Percentiles rank a stretch among this genome's conserved stretches.
These are phyloP conservation scores for Huntiella bhutanensis DNA, from an alignment of 2,329 filamentous ascomycete species.

Conservation along the genomic window DNA sequence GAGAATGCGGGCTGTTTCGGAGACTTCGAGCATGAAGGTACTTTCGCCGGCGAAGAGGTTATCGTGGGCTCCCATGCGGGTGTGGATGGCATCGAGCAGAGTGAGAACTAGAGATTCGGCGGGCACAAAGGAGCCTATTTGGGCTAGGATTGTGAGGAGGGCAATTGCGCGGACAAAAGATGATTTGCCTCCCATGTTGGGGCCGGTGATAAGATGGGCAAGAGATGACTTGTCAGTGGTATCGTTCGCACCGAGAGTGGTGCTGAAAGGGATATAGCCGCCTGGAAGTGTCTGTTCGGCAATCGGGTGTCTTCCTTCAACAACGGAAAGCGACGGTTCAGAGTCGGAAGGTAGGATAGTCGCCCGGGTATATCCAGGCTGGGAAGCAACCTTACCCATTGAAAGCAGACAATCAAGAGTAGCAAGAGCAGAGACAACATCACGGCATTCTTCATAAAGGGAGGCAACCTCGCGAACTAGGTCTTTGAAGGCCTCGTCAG, in stretches of 20 bases:
- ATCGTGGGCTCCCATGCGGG: conserved; percentile 88
- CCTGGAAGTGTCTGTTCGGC: conserved; percentile 77
- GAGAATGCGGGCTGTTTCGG: conserved; percentile 78
- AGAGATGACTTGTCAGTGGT: conserved; percentile 24
- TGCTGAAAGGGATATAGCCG: conserved; percentile 80
- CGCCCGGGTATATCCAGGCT: conserved; percentile 77
- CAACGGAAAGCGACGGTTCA: conserved; percentile 49
- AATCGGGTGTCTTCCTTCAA: conserved; percentile 76
- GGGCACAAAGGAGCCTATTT: conserved; percentile 87
- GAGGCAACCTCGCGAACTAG: conserved; percentile 56
- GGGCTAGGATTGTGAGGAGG: conserved; percentile 80
- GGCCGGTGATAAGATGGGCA: conserved; percentile 79
- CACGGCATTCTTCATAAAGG: conserved; percentile 79
- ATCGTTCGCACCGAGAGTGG: conserved; percentile 29
- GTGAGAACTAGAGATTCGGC: conserved; percentile 56
- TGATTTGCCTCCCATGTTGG: conserved; percentile 99
- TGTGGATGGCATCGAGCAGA: conserved; percentile 79
- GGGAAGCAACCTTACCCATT: conserved; percentile 62
- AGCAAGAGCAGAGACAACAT: conserved; percentile 70
- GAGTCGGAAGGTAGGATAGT: conserved; percentile 41
- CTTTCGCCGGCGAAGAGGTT: conserved; percentile 89
- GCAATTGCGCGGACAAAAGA: conserved; percentile 87
- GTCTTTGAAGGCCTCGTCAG: conserved; percentile 59
- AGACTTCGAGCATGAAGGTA: conserved; percentile 96
- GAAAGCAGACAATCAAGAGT: conserved; percentile 80